Percentiles rank a stretch among this genome's conserved stretches.
These are phyloP conservation scores for Nectriaceae sp. DNA, from an alignment of 2,329 filamentous ascomycete genomes.

Conservation along the genomic window DNA sequence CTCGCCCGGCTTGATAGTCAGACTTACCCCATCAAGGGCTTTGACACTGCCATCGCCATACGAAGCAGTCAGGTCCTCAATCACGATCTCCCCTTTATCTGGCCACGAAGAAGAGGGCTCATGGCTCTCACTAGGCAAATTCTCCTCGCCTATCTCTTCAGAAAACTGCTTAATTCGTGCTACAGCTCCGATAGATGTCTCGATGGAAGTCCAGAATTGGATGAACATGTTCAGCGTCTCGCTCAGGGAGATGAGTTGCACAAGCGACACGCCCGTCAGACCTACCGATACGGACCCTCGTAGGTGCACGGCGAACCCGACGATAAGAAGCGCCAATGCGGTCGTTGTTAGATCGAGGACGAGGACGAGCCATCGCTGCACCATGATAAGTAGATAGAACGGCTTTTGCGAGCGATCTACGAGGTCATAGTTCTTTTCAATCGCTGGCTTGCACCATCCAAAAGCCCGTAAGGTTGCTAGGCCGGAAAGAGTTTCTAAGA, in stretches of 20 bases:
- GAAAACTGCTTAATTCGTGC: slow-evolving; percentile 36
- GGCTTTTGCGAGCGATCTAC: slow-evolving; percentile 57
- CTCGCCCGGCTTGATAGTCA: slow-evolving; percentile 38
- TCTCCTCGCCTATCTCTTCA: slow-evolving; percentile 30
- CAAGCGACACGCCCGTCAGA: slow-evolving; percentile 35
- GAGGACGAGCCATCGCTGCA: slow-evolving; percentile 59
- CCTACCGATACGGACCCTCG: slow-evolving; percentile 30
- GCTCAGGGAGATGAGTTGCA: slow-evolving; percentile 35
- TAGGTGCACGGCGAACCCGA: slow-evolving; percentile 46
- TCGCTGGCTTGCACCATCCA: slow-evolving; percentile 43
- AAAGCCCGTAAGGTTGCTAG: slow-evolving; percentile 56
- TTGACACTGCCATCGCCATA: slow-evolving; percentile 23
- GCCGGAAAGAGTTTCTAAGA: slow-evolving; percentile 49
- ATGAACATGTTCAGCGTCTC: slow-evolving; percentile 39
- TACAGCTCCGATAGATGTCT: slow-evolving; percentile 40
- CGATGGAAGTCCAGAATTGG: slow-evolving; percentile 38
- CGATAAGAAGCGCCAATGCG: slow-evolving; percentile 47
- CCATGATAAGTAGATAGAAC: slow-evolving; percentile 57
- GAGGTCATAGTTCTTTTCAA: slow-evolving; percentile 46
- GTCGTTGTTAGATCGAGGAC: slow-evolving; percentile 52
- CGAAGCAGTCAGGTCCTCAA: slow-evolving; percentile 28
- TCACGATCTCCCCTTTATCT: slow-evolving; percentile 26
- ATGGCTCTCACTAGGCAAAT: slow-evolving; percentile 17
- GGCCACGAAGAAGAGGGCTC: slow-evolving; percentile 33
- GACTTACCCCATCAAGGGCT: slow-evolving; percentile 23